Evolutionary conservation across 1,284 basidiomycete species (phyloP), one percentile per base, ranked within the genome.

Genomic region (Ustilago lituana): DNA sequence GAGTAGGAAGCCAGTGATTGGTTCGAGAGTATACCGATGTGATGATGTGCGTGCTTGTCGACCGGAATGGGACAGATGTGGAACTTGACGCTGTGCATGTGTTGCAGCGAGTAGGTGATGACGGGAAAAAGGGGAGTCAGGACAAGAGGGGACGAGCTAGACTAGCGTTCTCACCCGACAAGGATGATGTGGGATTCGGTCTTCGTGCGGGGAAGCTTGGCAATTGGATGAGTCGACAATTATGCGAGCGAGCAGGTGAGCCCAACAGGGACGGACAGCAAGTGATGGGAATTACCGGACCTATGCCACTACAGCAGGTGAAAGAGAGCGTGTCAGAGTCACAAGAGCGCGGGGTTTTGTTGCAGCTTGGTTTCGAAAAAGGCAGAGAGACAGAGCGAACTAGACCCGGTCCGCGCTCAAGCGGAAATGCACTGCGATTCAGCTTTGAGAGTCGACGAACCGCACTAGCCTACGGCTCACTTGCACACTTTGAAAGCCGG

Each of bases 181-280:
- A n/a, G n/a, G n/a, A n/a, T n/a, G n/a, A n/a, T n/a, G n/a, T n/a
- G n/a, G n/a, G n/a, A n/a, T n/a, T n/a, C n/a, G n/a, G n/a, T n/a
- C n/a, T n/a, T n/a, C 27, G 20, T 60, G 58, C 58, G 58, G 58
- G 58, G 58, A 49, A 61, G 58, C 46, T 53, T 19, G 40, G 44
- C n/a, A n/a, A n/a, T n/a, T n/a, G 46, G 35, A 32, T 45, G 53
- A 55, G 45, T 55, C 45, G 29, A 29, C 19, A 24, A 44, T 51
- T 32, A 59, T 59, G 49, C 44, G 39, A 44, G 23, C 37, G 27
- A 22, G 14, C 24, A 8, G 11, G 29, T 32, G n/a, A 40, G 23
- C 5, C 12, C n/a, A n/a, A n/a, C n/a, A n/a, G n/a, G n/a, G n/a
- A n/a, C n/a, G n/a, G n/a, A n/a, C n/a, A n/a, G n/a, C n/a, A n/a